phyloP scores from a whole-genome alignment of 2,329 filamentous ascomycete species.

The Paraconiothyrium brasiliense region DNA sequence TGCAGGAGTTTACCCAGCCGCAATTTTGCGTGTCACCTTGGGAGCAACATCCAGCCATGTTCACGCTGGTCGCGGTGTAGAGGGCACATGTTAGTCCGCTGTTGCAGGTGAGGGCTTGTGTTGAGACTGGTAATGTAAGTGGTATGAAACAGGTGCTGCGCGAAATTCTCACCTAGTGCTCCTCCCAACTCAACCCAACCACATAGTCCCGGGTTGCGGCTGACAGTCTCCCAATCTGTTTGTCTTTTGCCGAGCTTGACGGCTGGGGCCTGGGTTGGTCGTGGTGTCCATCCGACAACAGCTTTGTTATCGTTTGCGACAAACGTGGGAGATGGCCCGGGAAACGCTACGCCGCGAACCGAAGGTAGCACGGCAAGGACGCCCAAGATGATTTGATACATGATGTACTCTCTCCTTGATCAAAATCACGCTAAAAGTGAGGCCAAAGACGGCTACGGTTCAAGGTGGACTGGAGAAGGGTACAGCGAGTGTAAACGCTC shows the following conservation, averaged over 20 bases:
- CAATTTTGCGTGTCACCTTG: slow-evolving; percentile 33
- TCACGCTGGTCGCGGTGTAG: slow-evolving; percentile 29
- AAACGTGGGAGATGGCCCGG: slow-evolving; percentile 30
- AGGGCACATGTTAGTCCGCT: slow-evolving; percentile 34
- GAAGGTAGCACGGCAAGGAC: slow-evolving; percentile 26
- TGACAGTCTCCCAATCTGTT: neutral
- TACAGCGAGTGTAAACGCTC: neutral
- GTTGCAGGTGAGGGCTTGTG: slow-evolving; percentile 3
- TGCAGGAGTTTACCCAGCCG: slow-evolving; percentile 37
- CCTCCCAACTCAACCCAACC: slow-evolving; percentile 37
- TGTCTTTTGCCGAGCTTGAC: slow-evolving; percentile 24
- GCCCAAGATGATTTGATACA: slow-evolving; percentile 20
- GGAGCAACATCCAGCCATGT: slow-evolving; percentile 41
- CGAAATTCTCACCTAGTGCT: too few relatives aligned
- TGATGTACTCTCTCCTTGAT: neutral
- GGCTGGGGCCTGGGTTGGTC: slow-evolving; percentile 36
- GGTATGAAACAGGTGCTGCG: too few relatives aligned
- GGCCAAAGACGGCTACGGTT: neutral
- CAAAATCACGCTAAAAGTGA: neutral
- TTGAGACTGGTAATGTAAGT: neutral
- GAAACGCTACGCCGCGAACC: slow-evolving; percentile 32
- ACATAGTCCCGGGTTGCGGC: slow-evolving; percentile 30
- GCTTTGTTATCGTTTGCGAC: slow-evolving; percentile 19
- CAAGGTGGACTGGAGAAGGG: neutral
- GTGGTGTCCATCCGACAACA: slow-evolving; percentile 26